A percentile compares a stretch with the other conserved stretches of the same genome.
Conservation (phyloP, 139 green algal species). For the Closterium sp. region DNA sequence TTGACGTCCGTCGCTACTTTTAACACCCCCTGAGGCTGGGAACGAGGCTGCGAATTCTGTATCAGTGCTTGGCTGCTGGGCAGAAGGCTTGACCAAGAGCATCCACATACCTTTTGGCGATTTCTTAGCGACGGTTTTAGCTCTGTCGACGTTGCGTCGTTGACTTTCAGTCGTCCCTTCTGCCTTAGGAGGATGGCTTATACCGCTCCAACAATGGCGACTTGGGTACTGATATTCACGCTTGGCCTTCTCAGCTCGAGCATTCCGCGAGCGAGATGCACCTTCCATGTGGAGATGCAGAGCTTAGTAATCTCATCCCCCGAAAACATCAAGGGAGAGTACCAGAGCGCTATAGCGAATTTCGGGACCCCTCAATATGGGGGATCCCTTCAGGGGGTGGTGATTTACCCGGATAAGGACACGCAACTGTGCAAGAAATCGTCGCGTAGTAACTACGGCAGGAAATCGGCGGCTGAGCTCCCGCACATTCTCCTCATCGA, state of each 20-base stretch:
- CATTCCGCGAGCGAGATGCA: background rate
- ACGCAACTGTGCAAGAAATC: conserved; percentile 50
- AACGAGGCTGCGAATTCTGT: too few relatives aligned
- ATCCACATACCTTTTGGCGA: too few relatives aligned
- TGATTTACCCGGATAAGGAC: conserved; percentile 53
- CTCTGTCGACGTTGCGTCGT: background rate
- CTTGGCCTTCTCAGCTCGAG: background rate
- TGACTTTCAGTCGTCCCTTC: background rate
- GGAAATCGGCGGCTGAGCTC: conserved; percentile 6
- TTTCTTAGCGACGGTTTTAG: too few relatives aligned
- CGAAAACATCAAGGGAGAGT: conserved; percentile 38
- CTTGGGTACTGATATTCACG: background rate
- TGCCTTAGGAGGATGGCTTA: too few relatives aligned
- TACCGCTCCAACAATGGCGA: background rate
- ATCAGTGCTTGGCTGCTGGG: too few relatives aligned
- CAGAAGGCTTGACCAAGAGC: too few relatives aligned
- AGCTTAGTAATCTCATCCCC: conserved; percentile 56
- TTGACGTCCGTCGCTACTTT: too few relatives aligned
- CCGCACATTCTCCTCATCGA: conserved; percentile 3
- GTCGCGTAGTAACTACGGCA: conserved; percentile 12
- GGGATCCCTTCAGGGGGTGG: conserved; percentile 55
- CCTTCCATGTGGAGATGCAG: conserved; percentile 59
- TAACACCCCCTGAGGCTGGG: too few relatives aligned
- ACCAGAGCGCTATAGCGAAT: conserved; percentile 65
- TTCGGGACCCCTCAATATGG: conserved; percentile 73